phyloP scores from a whole-genome alignment of 306 rosid genomes.

The Casuarina cunninghamiana region DNA sequence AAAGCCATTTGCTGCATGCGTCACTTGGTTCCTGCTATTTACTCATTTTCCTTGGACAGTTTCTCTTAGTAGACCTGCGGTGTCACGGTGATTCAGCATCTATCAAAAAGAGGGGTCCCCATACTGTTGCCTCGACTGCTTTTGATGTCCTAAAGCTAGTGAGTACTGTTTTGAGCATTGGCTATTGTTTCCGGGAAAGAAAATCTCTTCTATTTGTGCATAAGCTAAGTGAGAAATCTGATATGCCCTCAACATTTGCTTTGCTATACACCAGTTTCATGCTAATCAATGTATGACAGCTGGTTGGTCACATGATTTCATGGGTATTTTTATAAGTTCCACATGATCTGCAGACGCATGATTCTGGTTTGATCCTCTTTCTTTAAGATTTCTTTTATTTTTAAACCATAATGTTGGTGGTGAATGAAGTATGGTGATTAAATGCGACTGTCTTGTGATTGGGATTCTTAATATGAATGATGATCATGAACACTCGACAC shows the following conservation, averaged over 20 bases:
- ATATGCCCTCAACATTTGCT: neutral
- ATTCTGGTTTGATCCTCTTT: neutral
- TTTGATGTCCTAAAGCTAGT: conserved; percentile 89
- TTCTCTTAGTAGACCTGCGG: conserved; percentile 84
- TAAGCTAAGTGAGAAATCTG: neutral
- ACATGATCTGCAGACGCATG: neutral
- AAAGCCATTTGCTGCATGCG: conserved; percentile 13
- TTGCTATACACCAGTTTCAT: neutral
- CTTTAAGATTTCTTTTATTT: no score
- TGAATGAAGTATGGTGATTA: neutral
- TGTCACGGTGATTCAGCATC: conserved; percentile 94
- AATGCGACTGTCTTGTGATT: neutral
- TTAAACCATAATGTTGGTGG: neutral
- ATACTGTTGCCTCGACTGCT: conserved; percentile 83
- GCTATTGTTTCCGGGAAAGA: conserved; percentile 4
- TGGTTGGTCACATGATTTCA: neutral
- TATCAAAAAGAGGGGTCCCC: conserved; percentile 64
- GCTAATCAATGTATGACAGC: neutral
- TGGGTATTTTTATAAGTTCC: neutral
- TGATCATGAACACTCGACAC: neutral
- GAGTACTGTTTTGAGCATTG: conserved; percentile 23
- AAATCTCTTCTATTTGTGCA: neutral
- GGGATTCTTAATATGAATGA: neutral
- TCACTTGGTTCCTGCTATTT: conserved; percentile 26
- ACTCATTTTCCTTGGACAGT: conserved; percentile 42